Base-by-base conservation (phyloP, 2,329 filamentous ascomycete species). In the Myriosclerotinia scirpicola region DNA sequence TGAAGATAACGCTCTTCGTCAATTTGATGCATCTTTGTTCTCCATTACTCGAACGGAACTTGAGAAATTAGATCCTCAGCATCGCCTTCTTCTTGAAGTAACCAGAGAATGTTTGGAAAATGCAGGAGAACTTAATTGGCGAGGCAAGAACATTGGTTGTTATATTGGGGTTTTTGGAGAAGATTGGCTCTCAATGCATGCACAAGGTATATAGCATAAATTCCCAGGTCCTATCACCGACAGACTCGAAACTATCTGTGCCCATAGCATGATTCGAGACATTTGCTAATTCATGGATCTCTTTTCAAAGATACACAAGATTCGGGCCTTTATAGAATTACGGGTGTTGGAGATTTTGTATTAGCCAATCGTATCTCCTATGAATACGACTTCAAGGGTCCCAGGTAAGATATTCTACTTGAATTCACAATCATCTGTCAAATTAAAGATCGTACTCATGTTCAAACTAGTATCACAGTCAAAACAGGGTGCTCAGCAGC, bases 301-400 rank as follows among this genome's bases (percentile, higher is more conserved):
- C 40, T 42, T 5, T 42, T 12, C 30, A 48, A 20, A 30, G 56
- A 48, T 4, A 76, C 54, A 12, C 65, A 69, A 9, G 68, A 69
- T 40, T 54, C 42, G 9, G 67, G 75, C 14, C 63, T 55, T 1
- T 79, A 77, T 44, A 72, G 76, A 1, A 74, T 74, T 0, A 78
- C 75, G 0, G 79, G 80, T 1, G 73, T 71, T 2, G 73, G 70
- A 6, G 67, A 70, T 11, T 75, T 72, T 12, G 75, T 81, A 3
- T 44, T 79, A 7, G 72, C 79, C 0, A 82, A 81, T 66, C 75
- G 80, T 3, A 69, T 82, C 15, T 79, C 77, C 44, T 81, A 77
- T 75, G 80, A 75, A 66, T 81, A 79, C 65, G 73, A 80, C 64
- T 67, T 79, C 54, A 70, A 70, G 8, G 79, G 79, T 0, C 75